A percentile compares a stretch with the other conserved stretches of the same genome.
Evolutionary conservation across 177 flowering plant genomes (phyloP).

Genomic region (Telopea speciosissima): DNA sequence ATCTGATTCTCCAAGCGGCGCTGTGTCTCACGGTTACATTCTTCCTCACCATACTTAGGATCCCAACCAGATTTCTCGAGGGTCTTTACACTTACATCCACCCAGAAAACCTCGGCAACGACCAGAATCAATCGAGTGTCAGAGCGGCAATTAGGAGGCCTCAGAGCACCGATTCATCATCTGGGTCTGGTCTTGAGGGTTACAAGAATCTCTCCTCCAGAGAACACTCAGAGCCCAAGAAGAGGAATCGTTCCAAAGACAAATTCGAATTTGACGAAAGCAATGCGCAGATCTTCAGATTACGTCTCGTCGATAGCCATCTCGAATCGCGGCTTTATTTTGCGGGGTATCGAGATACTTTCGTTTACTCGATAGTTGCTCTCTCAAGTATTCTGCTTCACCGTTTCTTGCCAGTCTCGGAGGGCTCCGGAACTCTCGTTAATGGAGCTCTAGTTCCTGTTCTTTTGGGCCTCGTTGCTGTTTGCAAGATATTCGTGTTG

Average conservation of each 20-base stretch:
- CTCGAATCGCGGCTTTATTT: conserved; percentile 55
- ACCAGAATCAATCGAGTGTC: conserved; percentile 25
- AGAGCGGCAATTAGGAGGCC: conserved; percentile 81
- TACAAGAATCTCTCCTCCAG: conserved; percentile 22
- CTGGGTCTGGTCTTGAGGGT: conserved; percentile 22
- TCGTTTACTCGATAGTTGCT: conserved; percentile 34
- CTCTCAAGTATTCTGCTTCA: conserved; percentile 41
- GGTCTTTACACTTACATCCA: conserved; percentile 82
- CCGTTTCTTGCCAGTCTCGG: conserved; percentile 22
- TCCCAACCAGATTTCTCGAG: conserved; percentile 58
- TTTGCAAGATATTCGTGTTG: conserved; percentile 30
- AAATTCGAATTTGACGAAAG: conserved; percentile 72
- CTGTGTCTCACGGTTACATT: conserved; percentile 42
- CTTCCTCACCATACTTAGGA: conserved; percentile 38
- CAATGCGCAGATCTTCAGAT: conserved; percentile 89
- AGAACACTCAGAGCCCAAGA: conserved; percentile 29
- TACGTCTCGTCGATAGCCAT: conserved; percentile 58
- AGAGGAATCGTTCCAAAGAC: conserved; percentile 50
- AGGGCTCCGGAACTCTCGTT: conserved; percentile 29
- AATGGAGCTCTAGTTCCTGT: conserved; percentile 54
- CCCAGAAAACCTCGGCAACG: conserved; percentile 55
- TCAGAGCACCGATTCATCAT: conserved; percentile 21
- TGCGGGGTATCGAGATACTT: conserved; percentile 37
- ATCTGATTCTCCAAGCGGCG: conserved; percentile 39
- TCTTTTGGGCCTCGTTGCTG: conserved; percentile 34